Evolutionary conservation across 2,329 filamentous ascomycete genomes (phyloP), one percentile per base, ranked within the genome.

Genomic region (Aspergillus quadricinctus): DNA sequence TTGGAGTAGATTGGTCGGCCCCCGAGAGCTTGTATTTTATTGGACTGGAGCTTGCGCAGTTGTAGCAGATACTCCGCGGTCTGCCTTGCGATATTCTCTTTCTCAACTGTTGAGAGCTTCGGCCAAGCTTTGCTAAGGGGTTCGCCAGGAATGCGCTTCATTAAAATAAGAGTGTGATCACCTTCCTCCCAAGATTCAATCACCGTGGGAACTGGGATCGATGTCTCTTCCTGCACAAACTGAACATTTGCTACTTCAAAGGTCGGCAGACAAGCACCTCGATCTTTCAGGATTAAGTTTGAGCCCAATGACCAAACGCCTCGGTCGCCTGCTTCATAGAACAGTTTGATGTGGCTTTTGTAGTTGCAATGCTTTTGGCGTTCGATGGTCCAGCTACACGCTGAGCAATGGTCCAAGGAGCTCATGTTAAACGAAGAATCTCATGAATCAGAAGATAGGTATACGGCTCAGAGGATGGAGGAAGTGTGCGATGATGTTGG

Each of bases 291-390:
- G 29, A 71, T 66, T 31, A 66, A 52, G 3, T 64, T 61, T 29
- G 68, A 67, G 8, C 67, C 68, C 29, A 70, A 31, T 6, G 63
- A 64, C 68, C 67, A 71, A 19, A 65, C 65, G 3, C 62, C 69
- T n/a, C 67, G 64, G 43, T 66, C 50, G 54, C 61, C 56, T 11
- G 58, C 61, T 41, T 58, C 63, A 50, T 70, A 69, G 60, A 64
- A 59, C 3, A 61, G 21, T 48, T 57, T 61, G 29, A 61, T 21
- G 28, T 61, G 43, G 40, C 64, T 64, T 48, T 58, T 14, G 53
- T 65, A 65, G 19, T 50, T 17, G 35, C 59, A 61, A 14, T 43
- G 21, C 3, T 53, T 48, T 59, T 63, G 57, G 28, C 59, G 49
- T 25, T 55, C 40, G 40, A 51, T 35, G 17, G 60, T 58, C 60